Evolutionary conservation across 129 eudicot genomes (phyloP).

Genomic region (Flaveria linearis): DNA sequence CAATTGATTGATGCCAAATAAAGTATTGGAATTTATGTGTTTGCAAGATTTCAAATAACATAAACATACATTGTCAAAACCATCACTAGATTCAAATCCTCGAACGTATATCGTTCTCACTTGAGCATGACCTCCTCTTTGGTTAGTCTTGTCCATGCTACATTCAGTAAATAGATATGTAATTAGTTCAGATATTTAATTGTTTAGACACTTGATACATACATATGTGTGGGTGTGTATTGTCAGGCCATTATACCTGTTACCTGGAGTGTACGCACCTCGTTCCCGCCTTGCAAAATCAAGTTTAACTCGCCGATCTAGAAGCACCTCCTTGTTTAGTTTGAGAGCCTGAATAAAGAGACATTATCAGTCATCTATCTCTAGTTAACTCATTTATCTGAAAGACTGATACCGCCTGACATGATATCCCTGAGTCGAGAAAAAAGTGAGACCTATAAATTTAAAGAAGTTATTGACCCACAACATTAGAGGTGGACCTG

Average conservation of each 20-base stretch:
- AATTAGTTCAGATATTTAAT: neutral
- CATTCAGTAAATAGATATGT: conserved; percentile 20
- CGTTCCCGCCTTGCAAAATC: conserved; percentile 58
- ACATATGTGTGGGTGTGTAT: neutral
- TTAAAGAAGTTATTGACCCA: neutral
- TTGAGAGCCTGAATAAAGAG: conserved; percentile 54
- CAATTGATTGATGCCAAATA: neutral
- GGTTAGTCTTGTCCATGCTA: conserved; percentile 43
- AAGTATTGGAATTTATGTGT: conserved; percentile 7
- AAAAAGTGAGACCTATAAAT: neutral
- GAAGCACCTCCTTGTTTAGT: conserved; percentile 50
- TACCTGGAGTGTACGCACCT: conserved; percentile 57
- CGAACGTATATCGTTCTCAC: conserved; percentile 62
- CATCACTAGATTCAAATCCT: conserved; percentile 61
- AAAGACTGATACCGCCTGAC: neutral
- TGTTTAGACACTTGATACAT: neutral
- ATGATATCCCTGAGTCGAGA: neutral
- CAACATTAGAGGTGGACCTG: neutral
- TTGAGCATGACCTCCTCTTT: conserved; percentile 45
- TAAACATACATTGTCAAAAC: conserved; percentile 54
- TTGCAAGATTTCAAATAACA: neutral
- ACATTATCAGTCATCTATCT: neutral
- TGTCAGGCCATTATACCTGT: conserved; percentile 45
- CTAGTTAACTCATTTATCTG: neutral
- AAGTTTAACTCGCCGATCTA: conserved; percentile 55